Percentiles rank a stretch among this genome's conserved stretches.
Conservation (phyloP, 2,329 filamentous ascomycete genomes). For the Bipolaris oryzae region DNA sequence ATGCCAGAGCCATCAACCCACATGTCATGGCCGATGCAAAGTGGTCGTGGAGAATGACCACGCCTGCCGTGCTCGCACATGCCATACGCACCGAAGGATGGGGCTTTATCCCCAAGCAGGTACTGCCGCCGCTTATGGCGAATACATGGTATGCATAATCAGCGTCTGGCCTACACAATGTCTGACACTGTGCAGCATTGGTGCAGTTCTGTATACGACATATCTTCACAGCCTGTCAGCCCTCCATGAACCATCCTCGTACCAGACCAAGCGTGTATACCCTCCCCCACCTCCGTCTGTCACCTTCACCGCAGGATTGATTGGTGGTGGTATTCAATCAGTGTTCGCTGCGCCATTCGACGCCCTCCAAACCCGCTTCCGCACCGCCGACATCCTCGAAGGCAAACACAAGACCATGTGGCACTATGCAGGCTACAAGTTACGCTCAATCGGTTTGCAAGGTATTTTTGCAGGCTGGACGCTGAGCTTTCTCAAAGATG, state of each 20-base stretch:
- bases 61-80: conserved; percentile 70
- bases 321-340: conserved; percentile 73
- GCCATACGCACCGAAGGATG: conserved; percentile 74
- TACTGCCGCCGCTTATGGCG: conserved; percentile 75
- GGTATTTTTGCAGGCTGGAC: conserved; percentile 78
- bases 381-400: conserved; percentile 65
- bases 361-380: conserved; percentile 75
- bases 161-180: background rate
- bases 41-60: conserved; percentile 70
- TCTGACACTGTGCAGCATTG: conserved; percentile 57
- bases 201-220: conserved; percentile 75
- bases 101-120: conserved; percentile 75
- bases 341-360: conserved; percentile 76
- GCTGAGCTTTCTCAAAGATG: conserved; percentile 71
- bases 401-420: conserved; percentile 71
- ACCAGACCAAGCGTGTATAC: conserved; percentile 67
- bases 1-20: conserved; percentile 68
- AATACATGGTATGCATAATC: conserved; percentile 63
- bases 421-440: conserved; percentile 69
- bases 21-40: conserved; percentile 53
- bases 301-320: conserved; percentile 72
- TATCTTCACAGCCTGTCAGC: conserved; percentile 73
- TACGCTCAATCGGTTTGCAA: conserved; percentile 72
- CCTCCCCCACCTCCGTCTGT: conserved; percentile 68
- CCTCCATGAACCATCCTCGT: conserved; percentile 69